Base-by-base conservation (phyloP, 805 yeast genomes). In the Wickerhamomyces mucosus region DNA sequence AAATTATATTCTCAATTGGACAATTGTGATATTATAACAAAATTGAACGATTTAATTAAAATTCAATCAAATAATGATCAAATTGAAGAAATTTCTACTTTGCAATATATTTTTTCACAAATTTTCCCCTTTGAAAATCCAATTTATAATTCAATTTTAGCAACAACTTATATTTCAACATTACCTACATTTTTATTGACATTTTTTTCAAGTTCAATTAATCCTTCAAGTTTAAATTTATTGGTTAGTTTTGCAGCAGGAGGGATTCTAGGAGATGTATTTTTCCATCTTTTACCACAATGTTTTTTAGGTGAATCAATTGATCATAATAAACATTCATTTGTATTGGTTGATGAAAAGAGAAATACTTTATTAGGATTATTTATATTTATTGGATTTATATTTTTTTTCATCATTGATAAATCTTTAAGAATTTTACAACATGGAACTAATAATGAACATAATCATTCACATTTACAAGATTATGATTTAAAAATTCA, bases 241-340 rank as follows among this genome's bases (percentile, higher is more conserved):
- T 52, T 80, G 34, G 82, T 79, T 2, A 63, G 83, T 27, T 79
- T 81, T 56, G 88, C 89, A 11, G 67, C 75, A 29, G 92, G 92
- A 27, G 82, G 88, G 1, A 57, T 81, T 23, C 55, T 81, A 21
- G 89, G 89, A 27, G 89, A 80, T 48, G 74, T 79, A 2, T 77
- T 81, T 39, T 50, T 80, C 27, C 92, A 81, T 51, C 48, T 81
- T 36, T 53, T 81, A 28, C 92, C 92, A 4, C 81, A 77, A 45
- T 69, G 76, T 1, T 77, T 75, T 41, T 56, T 68, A 7, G 75
- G 78, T 10, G 74, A 72, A 35, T 55, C 61, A 2, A 43, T 56
- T 27, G 69, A 59, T 29, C 61, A 61, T 32, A 49, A 48, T 5
- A 58, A 48, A 21, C 59, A 58, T 15, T 48, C 63, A 4, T 64